Base-by-base conservation (phyloP, 495 filamentous ascomycete species). In the Xylaria palmicola region DNA sequence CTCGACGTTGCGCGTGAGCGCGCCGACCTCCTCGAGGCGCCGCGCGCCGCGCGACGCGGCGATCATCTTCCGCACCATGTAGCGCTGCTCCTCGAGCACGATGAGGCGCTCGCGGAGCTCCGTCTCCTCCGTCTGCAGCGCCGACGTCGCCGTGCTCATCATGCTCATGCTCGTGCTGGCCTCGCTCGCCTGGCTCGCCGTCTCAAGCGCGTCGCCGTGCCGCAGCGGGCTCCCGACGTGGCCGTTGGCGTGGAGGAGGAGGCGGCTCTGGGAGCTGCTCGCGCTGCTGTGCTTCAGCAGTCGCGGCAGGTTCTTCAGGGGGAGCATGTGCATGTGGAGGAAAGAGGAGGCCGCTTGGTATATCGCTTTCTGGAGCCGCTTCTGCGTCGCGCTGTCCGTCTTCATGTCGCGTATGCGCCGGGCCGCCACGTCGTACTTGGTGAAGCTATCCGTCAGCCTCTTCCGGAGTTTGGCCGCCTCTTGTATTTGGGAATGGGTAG, bases 401-500 rank as follows among this genome's bases (percentile, higher is more conserved):
- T 90, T 89, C 27, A 96, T 73, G 63, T 94, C 88, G 9, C 91
- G 86, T 43, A 98, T 87, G 5, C 93, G 84, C 56, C 88, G 86
- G 12, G 94, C 90, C 1, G 92, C 91, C 1, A 86, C 76, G 70
- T 97, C 90, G 68, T 96, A 97, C 65, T 98, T 92, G 12, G 83
- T 83, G 69, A 98, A 97, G 3, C 91, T 86, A 63, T 98, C 95
- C 7, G 90, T 93, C 1, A 98, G 82, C 37, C 93, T 86, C 72
- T 93, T 97, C 48, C 94, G 88, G 8, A 94, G 88, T 75, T 92
- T 96, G 29, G 89, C 88, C 3, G 95, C 94, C 65, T 98, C 93
- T 55, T 88, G 81, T 55, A 98, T 84, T 61, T 96, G 90, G 6
- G 78, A 76, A 12, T 86, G 83, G 3, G 86, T 83, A 0, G 93